phyloP scores from a whole-genome alignment of 345 rosid genomes.

The Ailanthus altissimus region DNA sequence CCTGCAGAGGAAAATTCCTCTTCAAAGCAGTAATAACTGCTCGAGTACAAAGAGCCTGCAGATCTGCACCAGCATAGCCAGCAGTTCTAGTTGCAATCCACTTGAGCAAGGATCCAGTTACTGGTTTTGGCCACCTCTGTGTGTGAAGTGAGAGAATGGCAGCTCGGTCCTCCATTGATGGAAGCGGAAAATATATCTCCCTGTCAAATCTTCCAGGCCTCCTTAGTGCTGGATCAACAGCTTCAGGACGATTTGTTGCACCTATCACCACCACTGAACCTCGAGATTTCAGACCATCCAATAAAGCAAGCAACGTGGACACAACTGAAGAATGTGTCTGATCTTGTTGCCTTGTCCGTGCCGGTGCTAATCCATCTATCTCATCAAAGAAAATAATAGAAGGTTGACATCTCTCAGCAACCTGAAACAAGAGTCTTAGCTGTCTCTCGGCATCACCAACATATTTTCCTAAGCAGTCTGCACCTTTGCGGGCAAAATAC shows the following conservation, averaged over 20 bases:
- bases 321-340: conserved; percentile 99
- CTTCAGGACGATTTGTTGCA: conserved; percentile 98
- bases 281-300: conserved; percentile 96
- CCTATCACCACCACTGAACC: conserved; percentile 99
- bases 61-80: conserved; percentile 98
- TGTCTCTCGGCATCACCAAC: conserved; percentile 99
- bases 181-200: conserved; percentile 93
- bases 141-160: conserved; percentile 93
- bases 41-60: conserved; percentile 97
- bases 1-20: conserved; percentile 92
- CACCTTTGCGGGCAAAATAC: conserved; percentile 98
- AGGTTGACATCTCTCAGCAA: conserved; percentile 97
- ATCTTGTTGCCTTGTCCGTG: conserved; percentile 90
- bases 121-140: conserved; percentile 88
- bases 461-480: conserved; percentile 98
- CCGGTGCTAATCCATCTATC: conserved; percentile 96
- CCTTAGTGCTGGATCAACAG: conserved; percentile 96
- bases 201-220: conserved; percentile 99
- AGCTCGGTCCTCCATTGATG: conserved; percentile 81
- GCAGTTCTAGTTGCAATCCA: conserved; percentile 85
- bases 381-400: conserved; percentile 97
- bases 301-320: conserved; percentile 88
- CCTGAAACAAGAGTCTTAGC: conserved; percentile 96
- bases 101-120: conserved; percentile 70
- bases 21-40: conserved; percentile 87